Percentiles rank a stretch among this genome's conserved stretches.
Conservation (phyloP, 2,329 filamentous ascomycete species). For the Xylariaceae sp. region DNA sequence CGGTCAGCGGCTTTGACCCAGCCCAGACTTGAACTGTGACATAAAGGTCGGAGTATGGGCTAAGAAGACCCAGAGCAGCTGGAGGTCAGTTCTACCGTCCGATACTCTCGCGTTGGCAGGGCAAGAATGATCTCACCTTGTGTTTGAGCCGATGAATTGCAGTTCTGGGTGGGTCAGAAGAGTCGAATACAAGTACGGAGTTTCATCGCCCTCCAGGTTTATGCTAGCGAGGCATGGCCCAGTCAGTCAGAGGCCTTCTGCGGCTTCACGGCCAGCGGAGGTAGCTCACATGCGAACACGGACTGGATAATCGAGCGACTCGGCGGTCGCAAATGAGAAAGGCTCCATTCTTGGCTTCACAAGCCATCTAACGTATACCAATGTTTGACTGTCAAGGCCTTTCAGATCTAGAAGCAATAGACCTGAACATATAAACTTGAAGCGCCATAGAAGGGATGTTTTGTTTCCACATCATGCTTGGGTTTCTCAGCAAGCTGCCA, state of each 20-base stretch:
- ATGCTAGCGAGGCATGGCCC: conserved; percentile 32
- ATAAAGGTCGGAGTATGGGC: conserved; percentile 81
- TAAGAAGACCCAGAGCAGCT: no score
- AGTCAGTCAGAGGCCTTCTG: conserved; percentile 5
- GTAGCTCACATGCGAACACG: conserved; percentile 56
- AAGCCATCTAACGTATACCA: conserved; percentile 8
- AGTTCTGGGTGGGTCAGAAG: conserved; percentile 74
- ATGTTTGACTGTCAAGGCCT: no score
- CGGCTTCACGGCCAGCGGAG: not conserved
- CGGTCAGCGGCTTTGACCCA: conserved; percentile 88
- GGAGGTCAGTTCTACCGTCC: no score
- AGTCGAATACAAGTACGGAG: conserved; percentile 68
- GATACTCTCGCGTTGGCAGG: no score
- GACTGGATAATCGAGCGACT: conserved; percentile 70
- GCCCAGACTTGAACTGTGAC: conserved; percentile 92
- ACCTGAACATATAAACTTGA: conserved; percentile 5
- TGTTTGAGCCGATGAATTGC: conserved; percentile 81
- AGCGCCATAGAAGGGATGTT: no score
- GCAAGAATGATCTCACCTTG: conserved; percentile 50
- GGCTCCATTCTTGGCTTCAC: conserved; percentile 64
- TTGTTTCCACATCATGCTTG: no score
- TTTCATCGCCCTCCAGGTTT: conserved; percentile 67
- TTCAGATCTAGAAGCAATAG: not conserved
- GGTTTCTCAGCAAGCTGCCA: no score
- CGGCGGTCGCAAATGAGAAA: conserved; percentile 90